Evolutionary conservation across 1,139 yeast genomes (phyloP), one percentile per base, ranked within the genome.

Genomic region (Pichia terricola): DNA sequence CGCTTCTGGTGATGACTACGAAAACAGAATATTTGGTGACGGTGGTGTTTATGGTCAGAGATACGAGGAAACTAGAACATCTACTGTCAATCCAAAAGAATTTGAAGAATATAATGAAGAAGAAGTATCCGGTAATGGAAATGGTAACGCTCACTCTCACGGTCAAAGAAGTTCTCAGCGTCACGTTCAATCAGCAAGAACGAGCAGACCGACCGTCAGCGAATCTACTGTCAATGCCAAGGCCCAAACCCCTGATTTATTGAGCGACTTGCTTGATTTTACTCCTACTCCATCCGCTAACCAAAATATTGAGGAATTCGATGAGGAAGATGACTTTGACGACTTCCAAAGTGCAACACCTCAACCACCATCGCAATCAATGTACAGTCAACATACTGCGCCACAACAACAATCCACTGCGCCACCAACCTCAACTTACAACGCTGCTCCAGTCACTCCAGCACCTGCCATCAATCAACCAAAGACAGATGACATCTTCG

Each of bases 311-410:
- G 47, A 55, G 3, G 66, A 50, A 10, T 79, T 69, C 26, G 84
- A 79, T 37, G 87, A 80, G 39, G 94, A 83, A 52, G 96, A 88
- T 55, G 97, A 89, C 37, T 89, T 89, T 64, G 95, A 86, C 53
- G 97, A 91, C 54, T 89, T 89, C 73, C 96, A 89, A 64, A 79
- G 85, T 16, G 45, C 60, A 6, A 40, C 56, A 3, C 42, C 54
- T 8, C 46, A 65, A n/a, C 42, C 25, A 10, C 30, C 5, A 31
- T 28, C 31, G 27, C 39, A 37, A 16, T 16, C 22, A 16, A 16
- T 16, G 22, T 16, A 35, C 11, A 16, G n/a, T 22, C 22, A n/a
- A 26, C 6, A 25, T 33, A 33, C 6, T 33, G n/a, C 35, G 11
- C 11, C 33, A 9, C 11, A 31, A 9, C 33, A 10, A 9, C 33